Evolutionary conservation across 1,284 basidiomycete species (phyloP).

Genomic region (Rhodotorula sp.): DNA sequence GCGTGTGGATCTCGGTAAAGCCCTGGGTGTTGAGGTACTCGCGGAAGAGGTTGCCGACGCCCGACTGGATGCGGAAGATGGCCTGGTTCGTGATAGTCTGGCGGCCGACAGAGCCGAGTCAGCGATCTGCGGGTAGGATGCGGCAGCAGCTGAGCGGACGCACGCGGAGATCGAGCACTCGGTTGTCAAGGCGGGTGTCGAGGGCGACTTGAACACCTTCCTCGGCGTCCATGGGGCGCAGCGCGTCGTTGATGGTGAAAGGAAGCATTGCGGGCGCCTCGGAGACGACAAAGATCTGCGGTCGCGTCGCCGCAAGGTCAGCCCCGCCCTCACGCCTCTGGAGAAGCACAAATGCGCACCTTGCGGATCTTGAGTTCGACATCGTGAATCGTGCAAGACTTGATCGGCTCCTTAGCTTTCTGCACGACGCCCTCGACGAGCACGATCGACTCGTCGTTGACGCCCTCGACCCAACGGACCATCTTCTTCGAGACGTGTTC

Average conservation of each 20-base stretch:
- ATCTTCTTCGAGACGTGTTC: constrained; percentile 93
- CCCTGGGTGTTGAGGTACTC: constrained; percentile 72
- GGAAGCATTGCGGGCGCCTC: constrained; percentile 69
- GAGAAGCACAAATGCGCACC: constrained; percentile 53
- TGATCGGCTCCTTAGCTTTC: constrained; percentile 81
- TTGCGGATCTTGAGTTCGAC: constrained; percentile 84
- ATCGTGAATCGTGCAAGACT: constrained; percentile 83
- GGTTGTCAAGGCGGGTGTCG: constrained; percentile 92
- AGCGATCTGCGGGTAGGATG: too few species aligned
- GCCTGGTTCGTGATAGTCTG: constrained; percentile 95
- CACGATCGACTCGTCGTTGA: constrained; percentile 87
- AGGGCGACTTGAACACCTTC: constrained; percentile 61
- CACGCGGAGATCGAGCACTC: constrained; percentile 88
- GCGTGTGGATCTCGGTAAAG: constrained; percentile 94
- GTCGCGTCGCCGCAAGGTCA: not conserved
- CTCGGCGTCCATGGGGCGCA: constrained; percentile 32
- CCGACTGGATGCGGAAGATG: constrained; percentile 89
- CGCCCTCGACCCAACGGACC: constrained; percentile 83
- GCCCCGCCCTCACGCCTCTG: not conserved
- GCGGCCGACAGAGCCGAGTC: not conserved
- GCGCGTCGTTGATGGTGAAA: constrained; percentile 91
- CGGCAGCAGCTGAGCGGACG: constrained; percentile 46
- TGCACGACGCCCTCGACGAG: constrained; percentile 79
- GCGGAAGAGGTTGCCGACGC: constrained; percentile 84
- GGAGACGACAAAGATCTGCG: constrained; percentile 77